phyloP scores from a whole-genome alignment of 2,329 filamentous ascomycete species.

The Beauveria asiatica region DNA sequence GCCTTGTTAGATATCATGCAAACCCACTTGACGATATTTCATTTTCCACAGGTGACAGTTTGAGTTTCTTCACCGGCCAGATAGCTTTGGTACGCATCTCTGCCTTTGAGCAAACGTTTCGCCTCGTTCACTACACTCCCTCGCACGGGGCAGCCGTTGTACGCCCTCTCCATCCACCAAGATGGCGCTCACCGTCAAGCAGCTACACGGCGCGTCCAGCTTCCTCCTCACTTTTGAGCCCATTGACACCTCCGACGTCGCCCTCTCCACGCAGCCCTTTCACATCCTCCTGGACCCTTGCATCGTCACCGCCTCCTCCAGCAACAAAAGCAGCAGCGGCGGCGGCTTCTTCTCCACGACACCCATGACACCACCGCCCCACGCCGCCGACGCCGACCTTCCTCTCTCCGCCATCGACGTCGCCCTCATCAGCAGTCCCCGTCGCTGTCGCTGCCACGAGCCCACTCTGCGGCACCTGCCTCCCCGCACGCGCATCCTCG shows the following conservation, averaged over 20 bases:
- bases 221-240: slow-evolving; percentile 58
- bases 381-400: too few relatives aligned
- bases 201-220: slow-evolving; percentile 56
- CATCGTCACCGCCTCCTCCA: slow-evolving; percentile 50
- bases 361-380: too few relatives aligned
- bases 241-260: slow-evolving; percentile 22
- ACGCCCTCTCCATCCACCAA: not conserved
- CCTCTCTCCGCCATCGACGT: slow-evolving; percentile 36
- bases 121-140: too few relatives aligned
- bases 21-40: not conserved
- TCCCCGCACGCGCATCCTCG: slow-evolving; percentile 51
- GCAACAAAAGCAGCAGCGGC: slow-evolving; percentile 42
- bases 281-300: slow-evolving; percentile 66
- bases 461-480: slow-evolving; percentile 58
- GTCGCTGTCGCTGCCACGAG: slow-evolving; percentile 62
- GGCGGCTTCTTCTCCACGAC: slow-evolving; percentile 48
- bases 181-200: slow-evolving; percentile 57
- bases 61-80: not conserved
- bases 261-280: slow-evolving; percentile 36
- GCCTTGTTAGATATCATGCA: not conserved
- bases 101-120: not conserved
- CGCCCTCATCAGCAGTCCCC: slow-evolving; percentile 37
- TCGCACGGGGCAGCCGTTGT: not conserved
- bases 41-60: not conserved
- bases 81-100: not conserved